Percentiles rank a stretch among this genome's conserved stretches.
Evolutionary conservation across 768 basidiomycete species (phyloP).

Genomic region (Paxillus rubicundulus): DNA sequence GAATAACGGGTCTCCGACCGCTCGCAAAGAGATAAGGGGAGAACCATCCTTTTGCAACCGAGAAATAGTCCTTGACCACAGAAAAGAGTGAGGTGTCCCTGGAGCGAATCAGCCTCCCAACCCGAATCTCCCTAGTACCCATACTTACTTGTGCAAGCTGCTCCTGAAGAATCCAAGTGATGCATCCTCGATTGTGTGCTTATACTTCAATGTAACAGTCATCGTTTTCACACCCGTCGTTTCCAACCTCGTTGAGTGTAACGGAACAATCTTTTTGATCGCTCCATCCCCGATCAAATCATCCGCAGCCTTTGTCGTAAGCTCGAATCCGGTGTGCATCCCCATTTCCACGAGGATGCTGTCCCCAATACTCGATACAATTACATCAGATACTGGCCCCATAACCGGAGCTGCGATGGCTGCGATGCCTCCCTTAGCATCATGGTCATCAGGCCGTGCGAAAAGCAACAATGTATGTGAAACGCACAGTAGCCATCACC

Average conservation of each 20-base stretch:
- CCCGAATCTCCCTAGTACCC: neutral
- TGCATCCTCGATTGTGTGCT: constrained; percentile 57
- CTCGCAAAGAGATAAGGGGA: constrained; percentile 65
- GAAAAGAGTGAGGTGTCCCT: constrained; percentile 60
- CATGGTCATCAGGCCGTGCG: constrained; percentile 2
- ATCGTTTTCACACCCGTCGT: constrained; percentile 58
- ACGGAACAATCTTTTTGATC: constrained; percentile 47
- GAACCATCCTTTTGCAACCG: constrained; percentile 68
- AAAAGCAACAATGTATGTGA: constrained; percentile 4
- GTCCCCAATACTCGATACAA: constrained; percentile 51
- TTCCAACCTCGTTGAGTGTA: constrained; percentile 51
- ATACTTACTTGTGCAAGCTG: constrained; percentile 51
- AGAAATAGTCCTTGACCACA: constrained; percentile 59
- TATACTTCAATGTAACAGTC: constrained; percentile 59
- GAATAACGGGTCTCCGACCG: constrained; percentile 56
- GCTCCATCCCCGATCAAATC: constrained; percentile 51
- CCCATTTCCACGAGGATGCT: constrained; percentile 58
- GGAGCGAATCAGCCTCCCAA: constrained; percentile 1
- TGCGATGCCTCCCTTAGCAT: constrained; percentile 38
- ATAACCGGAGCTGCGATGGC: constrained; percentile 48
- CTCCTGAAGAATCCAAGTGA: constrained; percentile 60
- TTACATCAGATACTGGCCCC: constrained; percentile 52
- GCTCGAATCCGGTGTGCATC: constrained; percentile 52
- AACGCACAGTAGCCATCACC: constrained; percentile 56
- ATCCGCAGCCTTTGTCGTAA: constrained; percentile 48